Percentiles rank a stretch among this genome's conserved stretches.
phyloP scores from a whole-genome alignment of 306 rosid species.

The Lablab purpureus region DNA sequence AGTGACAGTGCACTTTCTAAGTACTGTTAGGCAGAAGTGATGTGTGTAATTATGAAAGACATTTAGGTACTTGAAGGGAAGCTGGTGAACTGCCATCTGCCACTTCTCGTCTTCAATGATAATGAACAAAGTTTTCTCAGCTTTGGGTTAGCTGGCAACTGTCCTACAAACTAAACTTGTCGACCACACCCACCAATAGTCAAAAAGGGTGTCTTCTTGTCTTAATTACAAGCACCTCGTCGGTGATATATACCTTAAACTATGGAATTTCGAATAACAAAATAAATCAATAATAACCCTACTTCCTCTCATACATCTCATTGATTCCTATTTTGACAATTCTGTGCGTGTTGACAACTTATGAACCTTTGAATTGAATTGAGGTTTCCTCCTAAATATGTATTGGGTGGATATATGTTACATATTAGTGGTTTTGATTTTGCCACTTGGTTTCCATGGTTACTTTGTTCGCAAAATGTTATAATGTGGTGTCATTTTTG shows the following conservation, averaged over 20 bases:
- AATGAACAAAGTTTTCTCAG: constrained; percentile 36
- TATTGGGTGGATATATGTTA: background rate
- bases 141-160: constrained; percentile 42
- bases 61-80: constrained; percentile 46
- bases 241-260: background rate
- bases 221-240: constrained; percentile 5
- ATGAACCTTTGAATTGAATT: background rate
- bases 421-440: background rate
- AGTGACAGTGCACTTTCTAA: constrained; percentile 18
- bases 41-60: constrained; percentile 36
- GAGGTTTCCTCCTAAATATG: background rate
- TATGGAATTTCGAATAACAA: no score
- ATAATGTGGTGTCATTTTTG: background rate
- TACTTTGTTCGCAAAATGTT: background rate
- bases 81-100: constrained; percentile 44
- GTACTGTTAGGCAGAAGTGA: constrained; percentile 43
- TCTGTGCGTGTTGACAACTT: background rate
- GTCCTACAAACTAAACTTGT: constrained; percentile 38
- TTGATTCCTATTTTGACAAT: background rate
- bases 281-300: no score
- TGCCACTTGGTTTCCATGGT: background rate
- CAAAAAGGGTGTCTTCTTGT: constrained; percentile 23
- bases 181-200: constrained; percentile 26
- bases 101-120: constrained; percentile 39
- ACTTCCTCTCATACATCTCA: background rate